Base-by-base conservation (phyloP, 2,329 filamentous ascomycete genomes). In the Leptoxyphium fumago region DNA sequence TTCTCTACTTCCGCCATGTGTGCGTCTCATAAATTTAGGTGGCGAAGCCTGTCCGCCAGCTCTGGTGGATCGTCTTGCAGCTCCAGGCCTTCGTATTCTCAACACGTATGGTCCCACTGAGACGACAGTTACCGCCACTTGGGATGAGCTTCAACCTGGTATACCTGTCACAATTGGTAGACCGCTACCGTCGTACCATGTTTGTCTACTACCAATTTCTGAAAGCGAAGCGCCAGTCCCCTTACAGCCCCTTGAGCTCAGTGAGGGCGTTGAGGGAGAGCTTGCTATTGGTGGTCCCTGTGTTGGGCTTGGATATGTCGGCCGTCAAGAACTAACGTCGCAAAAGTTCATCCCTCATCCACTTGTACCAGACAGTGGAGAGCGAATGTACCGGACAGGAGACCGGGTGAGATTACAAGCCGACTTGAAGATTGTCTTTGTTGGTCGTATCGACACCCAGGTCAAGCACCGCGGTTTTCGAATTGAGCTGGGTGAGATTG, bases 401-500 rank as follows among this genome's bases (percentile, higher is more conserved):
- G 51, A 53, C 29, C 44, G 51, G 11, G 51, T 52, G 5, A 48
- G 42, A 39, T 17, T 52, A n/a, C 46, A 50, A 32, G 39, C 44
- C 7, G 50, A 54, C 21, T 40, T 46, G 18, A 50, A 50, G 40
- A 52, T 52, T 36, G 41, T 41, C 11, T 82, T 78, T 56, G 79
- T 81, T 5, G 88, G 88, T 17, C 74, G 89, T 43, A 78, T 77
- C 18, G 88, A 95, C 58, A 75, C 80, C 49, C 88, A 95, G 59
- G 83, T 95, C 66, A 96, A 95, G 68, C 87, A 95, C 49, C 80
- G 89, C 46, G 88, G 88, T 1, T 94, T 94, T 70, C 75, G 88
- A 46, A 93, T 95, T 51, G 89, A 95, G 64, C 77, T 95, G 32
- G 82, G 81, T 50, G 89, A 95, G 51, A 94, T 95, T 51, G 87